These are phyloP conservation scores for Chytriomyces hyalinus DNA, from an alignment of 192 early-diverging fungal species.

Conservation along the genomic window DNA sequence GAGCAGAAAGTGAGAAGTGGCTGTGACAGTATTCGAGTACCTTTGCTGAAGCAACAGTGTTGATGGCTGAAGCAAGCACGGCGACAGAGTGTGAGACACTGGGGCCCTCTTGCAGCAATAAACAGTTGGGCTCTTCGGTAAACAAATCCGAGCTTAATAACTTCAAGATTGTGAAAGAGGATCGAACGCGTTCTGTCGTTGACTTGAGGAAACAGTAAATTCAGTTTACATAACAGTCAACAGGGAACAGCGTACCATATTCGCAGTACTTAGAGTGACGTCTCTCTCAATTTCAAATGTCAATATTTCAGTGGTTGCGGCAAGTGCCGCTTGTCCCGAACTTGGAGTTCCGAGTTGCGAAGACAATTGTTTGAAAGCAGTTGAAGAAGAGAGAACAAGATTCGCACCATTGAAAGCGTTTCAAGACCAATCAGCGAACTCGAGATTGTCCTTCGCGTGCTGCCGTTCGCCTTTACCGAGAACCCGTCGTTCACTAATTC, in stretches of 20 bases:
- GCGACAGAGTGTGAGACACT: constrained; percentile 13
- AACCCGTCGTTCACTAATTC: not conserved
- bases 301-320: not conserved
- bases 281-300: not conserved
- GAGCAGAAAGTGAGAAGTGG: not conserved
- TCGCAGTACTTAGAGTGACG: not conserved
- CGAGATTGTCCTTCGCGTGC: not conserved
- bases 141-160: constrained; percentile 19
- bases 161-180: constrained; percentile 24
- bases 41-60: constrained; percentile 11
- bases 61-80: constrained; percentile 9
- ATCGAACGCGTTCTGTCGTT: not conserved
- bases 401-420: not conserved
- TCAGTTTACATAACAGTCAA: not conserved
- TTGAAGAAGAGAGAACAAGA: not conserved
- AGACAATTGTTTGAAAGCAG: not conserved
- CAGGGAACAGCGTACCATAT: not conserved
- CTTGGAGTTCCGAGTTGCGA: not conserved
- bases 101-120: constrained; percentile 27
- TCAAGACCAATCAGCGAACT: not conserved
- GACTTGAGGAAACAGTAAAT: not conserved
- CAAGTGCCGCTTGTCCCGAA: not conserved
- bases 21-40: not conserved
- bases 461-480: not conserved
- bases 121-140: constrained; percentile 14